Evolutionary conservation across 164 flowering plant genomes (phyloP), one percentile per base, ranked within the genome.

Genomic region (Vitis cinerea): DNA sequence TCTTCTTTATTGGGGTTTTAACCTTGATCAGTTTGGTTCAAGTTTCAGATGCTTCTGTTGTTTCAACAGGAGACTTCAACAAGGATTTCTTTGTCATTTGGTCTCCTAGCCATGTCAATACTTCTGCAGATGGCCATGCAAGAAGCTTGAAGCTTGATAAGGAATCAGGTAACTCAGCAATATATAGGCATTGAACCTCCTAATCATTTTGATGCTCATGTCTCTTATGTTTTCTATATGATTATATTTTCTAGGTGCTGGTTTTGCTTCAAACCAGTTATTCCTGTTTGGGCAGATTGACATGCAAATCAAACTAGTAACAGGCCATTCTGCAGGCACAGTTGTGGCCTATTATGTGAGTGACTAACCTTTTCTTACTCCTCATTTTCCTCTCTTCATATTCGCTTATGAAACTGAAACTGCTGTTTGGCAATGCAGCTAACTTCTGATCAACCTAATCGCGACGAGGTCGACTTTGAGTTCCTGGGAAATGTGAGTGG

Each of bases 401-500:
- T 48, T 30, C n/a, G 1, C 0, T 13, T 48, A n/a, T 44, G 14
- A 9, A 10, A 13, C 10, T 31, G 30, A 17, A 37, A 6, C 27
- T 31, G 19, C 10, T 59, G 10, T 70, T 53, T 17, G 30, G 47
- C 0, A 61, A 71, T 82, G 87, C 90, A 93, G 98, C 74, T 93
- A 17, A 73, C 86, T 10, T 89, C 96, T 8, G 86, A 84, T 79
- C 90, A 87, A 68, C 90, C 93, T 1, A 87, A 88, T 54, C 77
- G 88, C 1, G 96, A 94, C 49, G 97, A 94, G 74, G 66, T 92
- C 59, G 98, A 90, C 72, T 88, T 90, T 65, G 97, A 94, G 49
- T 94, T 94, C 80, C 90, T 92, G 6, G 98, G 98, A 8, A 94
- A 90, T 75, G 90, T 88, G 14, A 59, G 67, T 1, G 97, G 96